Evolutionary conservation across 371 early-diverging fungal genomes (phyloP), one percentile per base, ranked within the genome.

Genomic region (Rhizopus sp.): DNA sequence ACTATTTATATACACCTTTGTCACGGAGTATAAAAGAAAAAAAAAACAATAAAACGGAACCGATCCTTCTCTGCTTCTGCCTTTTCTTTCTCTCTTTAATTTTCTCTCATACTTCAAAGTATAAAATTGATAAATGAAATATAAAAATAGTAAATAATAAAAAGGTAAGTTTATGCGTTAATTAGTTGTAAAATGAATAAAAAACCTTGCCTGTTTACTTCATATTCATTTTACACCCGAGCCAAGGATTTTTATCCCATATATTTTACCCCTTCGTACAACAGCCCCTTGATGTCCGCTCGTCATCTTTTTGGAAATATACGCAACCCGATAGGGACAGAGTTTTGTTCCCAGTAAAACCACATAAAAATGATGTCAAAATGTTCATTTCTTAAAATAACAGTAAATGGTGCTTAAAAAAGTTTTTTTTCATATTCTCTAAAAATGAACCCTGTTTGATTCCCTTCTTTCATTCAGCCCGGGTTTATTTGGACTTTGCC

Each of bases 261-360:
- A 41, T 31, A 16, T 45, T 56, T n/a, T 37, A 17, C 33, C 12
- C 37, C 50, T 13, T 47, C 46, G 58, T 57, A 32, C 58, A 50
- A 49, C 57, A 49, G 59, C 45, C 59, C 52, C 59, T 58, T 50
- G 59, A 50, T 35, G 52, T 35, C 23, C 59, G 37, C 53, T 59
- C 47, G 41, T 39, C 53, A 57, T 48, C 38, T 30, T 37, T 37
- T 4, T 37, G 40, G 31, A 55, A 50, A 29, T 55, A 51, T 57
- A 13, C 51, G 41, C 52, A 49, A 23, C 23, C 23, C 23, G 23
- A 23, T 23, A 23, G 23, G 23, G 23, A 23, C 23, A 39, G 39
- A 10, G 2, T 13, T 10, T 39, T 10, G 39, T 13, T 10, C 13
- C 13, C 39, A 50, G 34, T 4, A 23, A 23, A 23, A 23, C 23